A percentile compares a stretch with the other conserved stretches of the same genome.
These are phyloP conservation scores for Alloascoidea africana DNA, from an alignment of 805 yeast species.

Conservation along the genomic window DNA sequence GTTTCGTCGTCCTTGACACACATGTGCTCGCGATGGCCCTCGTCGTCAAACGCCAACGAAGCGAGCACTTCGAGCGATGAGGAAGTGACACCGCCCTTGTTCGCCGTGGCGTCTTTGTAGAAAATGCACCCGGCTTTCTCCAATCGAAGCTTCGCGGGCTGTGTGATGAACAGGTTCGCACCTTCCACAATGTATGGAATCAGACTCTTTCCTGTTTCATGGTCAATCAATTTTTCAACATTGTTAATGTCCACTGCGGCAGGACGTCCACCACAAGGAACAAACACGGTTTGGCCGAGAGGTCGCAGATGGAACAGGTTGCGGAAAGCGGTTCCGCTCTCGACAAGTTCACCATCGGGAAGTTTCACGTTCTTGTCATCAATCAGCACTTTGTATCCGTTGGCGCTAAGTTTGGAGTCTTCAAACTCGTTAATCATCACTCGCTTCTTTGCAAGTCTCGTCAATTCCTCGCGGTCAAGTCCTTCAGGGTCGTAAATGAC, in stretches of 20 bases:
- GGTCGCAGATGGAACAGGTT: constrained; percentile 75
- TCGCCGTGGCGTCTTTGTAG: constrained; percentile 92
- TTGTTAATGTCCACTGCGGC: constrained; percentile 84
- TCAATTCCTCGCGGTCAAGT: constrained; percentile 62
- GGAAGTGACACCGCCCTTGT: constrained; percentile 97
- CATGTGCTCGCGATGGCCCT: constrained; percentile 66
- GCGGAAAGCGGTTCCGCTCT: constrained; percentile 82
- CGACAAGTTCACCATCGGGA: constrained; percentile 62
- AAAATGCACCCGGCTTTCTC: constrained; percentile 80
- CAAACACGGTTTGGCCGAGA: constrained; percentile 65
- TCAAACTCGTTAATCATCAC: constrained; percentile 61
- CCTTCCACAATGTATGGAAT: constrained; percentile 93
- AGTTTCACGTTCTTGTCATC: constrained; percentile 69
- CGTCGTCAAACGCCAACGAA: constrained; percentile 81
- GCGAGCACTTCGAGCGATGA: constrained; percentile 92
- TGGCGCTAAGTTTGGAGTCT: constrained; percentile 43
- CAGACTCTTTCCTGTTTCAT: constrained; percentile 60
- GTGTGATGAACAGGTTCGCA: constrained; percentile 91
- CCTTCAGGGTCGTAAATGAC: constrained; percentile 89
- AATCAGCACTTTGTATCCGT: constrained; percentile 72
- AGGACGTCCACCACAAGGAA: constrained; percentile 99
- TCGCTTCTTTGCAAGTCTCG: constrained; percentile 65
- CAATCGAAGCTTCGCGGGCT: constrained; percentile 74
- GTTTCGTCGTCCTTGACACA: constrained; percentile 37
- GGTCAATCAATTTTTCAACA: constrained; percentile 56